phyloP scores from a whole-genome alignment of 176 grass and related monocot species.

The Tillandsia leiboldiana region DNA sequence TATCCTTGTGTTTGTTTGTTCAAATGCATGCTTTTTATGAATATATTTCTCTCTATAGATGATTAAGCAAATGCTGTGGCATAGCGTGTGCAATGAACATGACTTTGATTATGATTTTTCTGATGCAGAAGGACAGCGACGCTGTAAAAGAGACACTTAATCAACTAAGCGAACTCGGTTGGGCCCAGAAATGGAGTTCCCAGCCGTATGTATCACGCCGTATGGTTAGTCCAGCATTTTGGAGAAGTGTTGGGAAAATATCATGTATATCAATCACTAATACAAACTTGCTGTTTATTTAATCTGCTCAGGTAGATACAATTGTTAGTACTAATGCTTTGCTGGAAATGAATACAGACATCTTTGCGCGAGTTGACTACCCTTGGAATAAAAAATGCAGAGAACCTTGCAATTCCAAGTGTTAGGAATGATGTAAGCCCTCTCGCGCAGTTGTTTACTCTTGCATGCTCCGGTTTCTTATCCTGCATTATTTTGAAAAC shows the following conservation, averaged over 20 bases:
- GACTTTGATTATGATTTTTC: constrained; percentile 7
- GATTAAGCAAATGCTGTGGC: not conserved
- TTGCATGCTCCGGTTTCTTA: not conserved
- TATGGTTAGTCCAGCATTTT: constrained; percentile 58
- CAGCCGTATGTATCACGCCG: constrained; percentile 91
- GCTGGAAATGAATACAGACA: constrained; percentile 42
- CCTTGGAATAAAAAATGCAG: constrained; percentile 87
- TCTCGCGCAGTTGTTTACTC: not conserved
- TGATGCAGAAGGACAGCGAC: constrained; percentile 53
- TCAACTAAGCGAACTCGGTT: constrained; percentile 56
- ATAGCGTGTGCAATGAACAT: not conserved
- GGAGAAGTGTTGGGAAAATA: constrained; percentile 24
- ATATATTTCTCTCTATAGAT: not conserved
- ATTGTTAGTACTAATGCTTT: constrained; percentile 3
- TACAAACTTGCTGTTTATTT: not conserved
- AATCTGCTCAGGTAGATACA: not conserved
- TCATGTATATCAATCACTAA: constrained; percentile 8
- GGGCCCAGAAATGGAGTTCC: constrained; percentile 88
- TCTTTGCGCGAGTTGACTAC: constrained; percentile 75
- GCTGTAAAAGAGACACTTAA: constrained; percentile 61
- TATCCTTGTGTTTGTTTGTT: too few relatives aligned
- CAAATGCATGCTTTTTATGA: not conserved
- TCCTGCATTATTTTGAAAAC: not conserved
- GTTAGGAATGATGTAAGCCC: constrained; percentile 84
- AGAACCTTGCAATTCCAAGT: constrained; percentile 89